Evolutionary conservation across 345 rosid genomes (phyloP).

Genomic region (Stellera chamaejasme): DNA sequence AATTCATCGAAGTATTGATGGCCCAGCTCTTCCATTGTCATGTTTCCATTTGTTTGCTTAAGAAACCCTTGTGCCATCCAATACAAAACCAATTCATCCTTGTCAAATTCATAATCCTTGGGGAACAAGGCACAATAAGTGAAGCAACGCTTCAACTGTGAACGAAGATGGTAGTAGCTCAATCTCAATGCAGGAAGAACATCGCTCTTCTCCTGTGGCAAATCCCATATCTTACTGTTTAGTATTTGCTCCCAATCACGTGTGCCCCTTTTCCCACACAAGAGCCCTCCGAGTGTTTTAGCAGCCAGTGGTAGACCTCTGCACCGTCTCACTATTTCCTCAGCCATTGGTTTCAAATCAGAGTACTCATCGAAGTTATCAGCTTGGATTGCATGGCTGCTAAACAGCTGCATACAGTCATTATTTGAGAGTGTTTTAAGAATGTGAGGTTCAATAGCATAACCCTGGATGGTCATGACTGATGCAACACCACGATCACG

Average conservation of each 20-base stretch:
- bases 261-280: background rate
- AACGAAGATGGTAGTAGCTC: slow-evolving; percentile 14
- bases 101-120: slow-evolving; percentile 11
- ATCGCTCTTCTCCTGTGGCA: background rate
- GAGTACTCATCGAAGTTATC: slow-evolving; percentile 6
- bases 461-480: slow-evolving; percentile 7
- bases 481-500: slow-evolving; percentile 9
- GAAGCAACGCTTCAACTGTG: slow-evolving; percentile 8
- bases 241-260: slow-evolving; percentile 12
- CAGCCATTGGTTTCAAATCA: slow-evolving; percentile 4
- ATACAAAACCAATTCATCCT: slow-evolving; percentile 9
- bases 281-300: slow-evolving; percentile 7
- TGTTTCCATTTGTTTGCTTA: slow-evolving; percentile 6
- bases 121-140: slow-evolving; percentile 14
- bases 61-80: slow-evolving; percentile 16
- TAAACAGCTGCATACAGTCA: slow-evolving; percentile 13
- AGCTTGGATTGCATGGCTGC: slow-evolving; percentile 12
- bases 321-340: slow-evolving; percentile 12
- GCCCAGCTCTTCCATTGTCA: slow-evolving; percentile 6
- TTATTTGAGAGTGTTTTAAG: slow-evolving; percentile 9
- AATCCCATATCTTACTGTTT: slow-evolving; percentile 14
- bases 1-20: slow-evolving; percentile 12
- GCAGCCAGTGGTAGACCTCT: slow-evolving; percentile 12
- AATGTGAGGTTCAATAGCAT: background rate
- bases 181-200: slow-evolving; percentile 9